Conservation (phyloP, 2,329 filamentous ascomycete species). For the Ambrosiella cleistominuta region DNA sequence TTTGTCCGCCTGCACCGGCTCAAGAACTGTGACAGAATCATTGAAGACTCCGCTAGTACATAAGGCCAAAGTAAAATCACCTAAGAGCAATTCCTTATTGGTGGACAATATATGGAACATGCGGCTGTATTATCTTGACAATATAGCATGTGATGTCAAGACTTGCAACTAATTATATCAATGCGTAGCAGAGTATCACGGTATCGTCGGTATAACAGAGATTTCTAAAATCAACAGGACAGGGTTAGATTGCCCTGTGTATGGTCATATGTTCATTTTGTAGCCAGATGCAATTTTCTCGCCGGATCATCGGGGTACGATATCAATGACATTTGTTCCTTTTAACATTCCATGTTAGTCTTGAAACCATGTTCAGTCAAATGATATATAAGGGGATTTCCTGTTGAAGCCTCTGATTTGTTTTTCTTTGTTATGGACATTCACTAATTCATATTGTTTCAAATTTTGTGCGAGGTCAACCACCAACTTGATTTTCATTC, state of each 20-base stretch:
- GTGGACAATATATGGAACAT: too few relatives aligned
- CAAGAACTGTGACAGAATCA: background rate
- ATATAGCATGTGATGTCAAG: background rate
- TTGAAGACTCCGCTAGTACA: background rate
- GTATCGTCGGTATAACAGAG: background rate
- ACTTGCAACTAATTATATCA: background rate
- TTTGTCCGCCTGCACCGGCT: background rate
- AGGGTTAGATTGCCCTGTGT: background rate
- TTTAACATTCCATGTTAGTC: too few relatives aligned
- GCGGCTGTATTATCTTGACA: too few relatives aligned
- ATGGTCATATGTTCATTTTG: background rate
- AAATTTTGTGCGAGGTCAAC: background rate
- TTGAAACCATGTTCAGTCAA: too few relatives aligned
- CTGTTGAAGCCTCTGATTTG: too few relatives aligned
- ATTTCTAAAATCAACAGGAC: background rate
- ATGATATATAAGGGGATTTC: too few relatives aligned
- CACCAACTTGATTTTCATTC: background rate
- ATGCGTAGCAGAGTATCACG: background rate
- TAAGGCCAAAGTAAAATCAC: too few relatives aligned
- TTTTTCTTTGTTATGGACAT: background rate
- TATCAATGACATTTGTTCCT: background rate
- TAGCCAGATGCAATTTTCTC: background rate
- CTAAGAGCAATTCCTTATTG: too few relatives aligned
- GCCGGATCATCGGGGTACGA: background rate
- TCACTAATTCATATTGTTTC: background rate